Evolutionary conservation across 108 stramenopile species (phyloP), one percentile per base, ranked within the genome.

Genomic region (Ochromonas danica): DNA sequence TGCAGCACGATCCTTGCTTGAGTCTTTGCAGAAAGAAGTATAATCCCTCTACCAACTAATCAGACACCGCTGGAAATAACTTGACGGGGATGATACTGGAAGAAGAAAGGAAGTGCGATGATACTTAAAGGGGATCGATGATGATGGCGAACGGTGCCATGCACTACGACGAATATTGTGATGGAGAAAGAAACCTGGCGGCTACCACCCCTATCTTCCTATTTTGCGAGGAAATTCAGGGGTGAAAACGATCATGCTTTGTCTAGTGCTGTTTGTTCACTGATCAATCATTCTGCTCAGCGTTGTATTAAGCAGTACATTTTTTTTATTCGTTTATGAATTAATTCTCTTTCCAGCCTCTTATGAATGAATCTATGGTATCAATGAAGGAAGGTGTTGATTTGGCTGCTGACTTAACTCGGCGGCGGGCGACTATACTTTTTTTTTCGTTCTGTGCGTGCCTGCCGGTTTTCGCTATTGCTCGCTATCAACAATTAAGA

Each of bases 271-370:
- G 51, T 57, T 57, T 57, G 51, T 57, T 57, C 51, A 57, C 51
- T 57, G 51, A 57, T 57, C 51, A 57, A 57, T 57, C 51, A 57
- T 57, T 57, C 51, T 57, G 51, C 51, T 57, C 51, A 57, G 51
- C 51, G 51, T 57, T 57, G 51, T 57, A 57, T 57, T 57, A 57
- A 57, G 51, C 51, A 57, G 51, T 57, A 57, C 51, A 57, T 57
- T 57, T 57, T 57, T 57, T 57, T 57, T 57, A 57, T 57, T 57
- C 51, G 51, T 57, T 57, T 57, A 57, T 57, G 51, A 57, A 57
- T 57, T 57, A 57, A 57, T 57, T 57, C 51, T 57, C 51, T 57
- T 57, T 57, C 51, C 51, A 57, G 51, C 51, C 51, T 57, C 51
- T 57, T 57, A 57, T 57, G 51, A 57, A 57, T 57, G 51, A 57